Evolutionary conservation across 2,329 filamentous ascomycete genomes (phyloP).

Genomic region (Sporothrix brunneoviolacea): DNA sequence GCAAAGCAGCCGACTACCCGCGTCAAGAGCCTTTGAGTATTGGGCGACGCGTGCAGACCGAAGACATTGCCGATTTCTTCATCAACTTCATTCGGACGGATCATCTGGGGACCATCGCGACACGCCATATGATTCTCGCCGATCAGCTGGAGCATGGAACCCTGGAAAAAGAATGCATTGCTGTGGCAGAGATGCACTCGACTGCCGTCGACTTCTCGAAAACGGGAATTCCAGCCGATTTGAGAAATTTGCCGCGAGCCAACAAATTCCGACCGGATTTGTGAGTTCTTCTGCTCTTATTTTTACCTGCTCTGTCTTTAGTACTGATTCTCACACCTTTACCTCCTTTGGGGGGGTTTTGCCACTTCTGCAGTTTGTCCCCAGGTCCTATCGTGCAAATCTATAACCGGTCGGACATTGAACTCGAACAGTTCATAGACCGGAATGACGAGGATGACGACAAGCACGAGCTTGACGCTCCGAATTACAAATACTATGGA

Average conservation of each 20-base stretch:
- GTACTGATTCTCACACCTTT: neutral
- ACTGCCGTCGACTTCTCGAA: constrained; percentile 71
- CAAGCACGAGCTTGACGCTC: constrained; percentile 37
- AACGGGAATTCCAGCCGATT: constrained; percentile 56
- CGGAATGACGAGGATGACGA: constrained; percentile 33
- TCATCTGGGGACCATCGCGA: constrained; percentile 59
- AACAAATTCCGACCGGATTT: constrained; percentile 46
- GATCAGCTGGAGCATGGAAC: constrained; percentile 51
- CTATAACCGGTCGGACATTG: constrained; percentile 38
- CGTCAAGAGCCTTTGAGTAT: constrained; percentile 51
- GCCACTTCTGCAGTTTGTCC: constrained; percentile 37
- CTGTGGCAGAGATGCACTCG: constrained; percentile 59
- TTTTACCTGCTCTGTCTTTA: neutral
- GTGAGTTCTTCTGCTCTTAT: constrained; percentile 30
- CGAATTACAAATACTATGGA: constrained; percentile 52
- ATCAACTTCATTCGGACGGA: constrained; percentile 68
- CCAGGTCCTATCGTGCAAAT: constrained; percentile 38
- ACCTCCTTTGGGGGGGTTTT: no score
- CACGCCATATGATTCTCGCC: constrained; percentile 55
- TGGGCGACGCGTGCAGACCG: constrained; percentile 47
- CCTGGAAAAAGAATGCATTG: constrained; percentile 40
- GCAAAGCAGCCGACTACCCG: constrained; percentile 64
- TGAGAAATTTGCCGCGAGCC: constrained; percentile 35
- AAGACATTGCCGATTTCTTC: constrained; percentile 76
- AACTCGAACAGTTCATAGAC: constrained; percentile 28